Base-by-base conservation (phyloP, 83 land plant species). In the Thuja plicata region DNA sequence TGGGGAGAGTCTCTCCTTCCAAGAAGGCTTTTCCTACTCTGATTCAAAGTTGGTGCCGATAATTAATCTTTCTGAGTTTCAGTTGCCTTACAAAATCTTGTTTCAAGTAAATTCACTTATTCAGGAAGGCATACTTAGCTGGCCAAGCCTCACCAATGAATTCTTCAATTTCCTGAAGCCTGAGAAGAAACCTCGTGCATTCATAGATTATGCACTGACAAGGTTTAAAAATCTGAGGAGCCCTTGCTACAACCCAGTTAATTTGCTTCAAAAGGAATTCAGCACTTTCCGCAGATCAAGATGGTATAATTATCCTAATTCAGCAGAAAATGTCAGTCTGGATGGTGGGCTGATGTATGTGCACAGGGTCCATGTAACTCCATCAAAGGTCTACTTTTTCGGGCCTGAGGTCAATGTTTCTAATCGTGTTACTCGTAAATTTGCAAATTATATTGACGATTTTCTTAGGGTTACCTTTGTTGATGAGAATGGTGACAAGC, bases 351-450 rank as follows among this genome's bases (percentile, higher is more conserved):
- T 94, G 87, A 92, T 95, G 30, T 88, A 91, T 88, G 92, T 95
- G 3, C 92, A 94, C 76, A 90, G 98, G 62, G 92, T 96, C 41
- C 95, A 91, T 81, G 88, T 97, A 35, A 95, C 99, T 48, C 99
- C 99, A 27, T 90, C 90, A 27, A 97, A 92, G 87, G 93, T 94
- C 11, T 97, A 90, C 77, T 97, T 95, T 88, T 87, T 89, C 89
- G 99, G 97, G 50, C 99, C 99, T 27, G 99, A 97, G 88, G 81
- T 94, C 24, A 96, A 95, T 84, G 84, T 92, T 21, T 96, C 99
- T 13, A 97, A 97, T 86, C 95, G 95, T 70, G 97, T 97, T 24
- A 88, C 93, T 3, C 90, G 96, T 19, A 34, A 97, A 19, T 94
- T 76, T 88, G 66, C 88, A 35, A 81, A 89, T 32, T 85, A 93